Conservation (phyloP, 2,329 filamentous ascomycete genomes). For the Beauveria sp. region DNA sequence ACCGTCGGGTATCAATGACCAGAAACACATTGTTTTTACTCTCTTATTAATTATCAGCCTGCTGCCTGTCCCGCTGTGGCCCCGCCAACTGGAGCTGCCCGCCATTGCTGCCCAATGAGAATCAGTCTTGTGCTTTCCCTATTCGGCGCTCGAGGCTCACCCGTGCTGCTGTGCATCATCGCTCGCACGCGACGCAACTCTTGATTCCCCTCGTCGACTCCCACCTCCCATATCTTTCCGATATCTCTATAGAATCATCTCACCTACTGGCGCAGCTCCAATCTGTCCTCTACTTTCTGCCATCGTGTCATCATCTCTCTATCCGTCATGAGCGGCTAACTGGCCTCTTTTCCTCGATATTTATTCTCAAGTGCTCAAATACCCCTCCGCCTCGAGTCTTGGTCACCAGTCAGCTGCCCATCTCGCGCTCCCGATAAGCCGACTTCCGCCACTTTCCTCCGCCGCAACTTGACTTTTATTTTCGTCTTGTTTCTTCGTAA, state of each 20-base stretch:
- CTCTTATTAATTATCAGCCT: too few species aligned
- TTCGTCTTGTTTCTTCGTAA: not conserved
- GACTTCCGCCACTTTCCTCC: not conserved
- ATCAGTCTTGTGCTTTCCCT: not conserved
- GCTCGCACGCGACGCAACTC: not conserved
- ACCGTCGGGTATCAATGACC: too few species aligned
- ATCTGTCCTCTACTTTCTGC: not conserved
- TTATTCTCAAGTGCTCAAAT: not conserved
- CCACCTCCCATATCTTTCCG: not conserved
- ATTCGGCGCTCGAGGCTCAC: constrained; percentile 3
- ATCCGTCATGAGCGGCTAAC: not conserved
- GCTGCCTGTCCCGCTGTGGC: not conserved
- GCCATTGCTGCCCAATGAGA: not conserved
- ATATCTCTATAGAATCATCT: not conserved
- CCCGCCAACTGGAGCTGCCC: not conserved
- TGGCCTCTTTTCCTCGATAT: not conserved
- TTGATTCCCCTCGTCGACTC: constrained; percentile 2
- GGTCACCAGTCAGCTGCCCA: constrained; percentile 1
- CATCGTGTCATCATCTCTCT: not conserved
- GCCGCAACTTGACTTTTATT: not conserved
- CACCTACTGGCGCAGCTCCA: not conserved
- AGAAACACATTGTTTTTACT: too few species aligned
- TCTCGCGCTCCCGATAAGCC: not conserved
- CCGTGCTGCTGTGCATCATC: constrained; percentile 1
- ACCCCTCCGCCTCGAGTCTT: not conserved